Conservation (phyloP, 1,284 basidiomycete genomes). For the Vanrija sp. region DNA sequence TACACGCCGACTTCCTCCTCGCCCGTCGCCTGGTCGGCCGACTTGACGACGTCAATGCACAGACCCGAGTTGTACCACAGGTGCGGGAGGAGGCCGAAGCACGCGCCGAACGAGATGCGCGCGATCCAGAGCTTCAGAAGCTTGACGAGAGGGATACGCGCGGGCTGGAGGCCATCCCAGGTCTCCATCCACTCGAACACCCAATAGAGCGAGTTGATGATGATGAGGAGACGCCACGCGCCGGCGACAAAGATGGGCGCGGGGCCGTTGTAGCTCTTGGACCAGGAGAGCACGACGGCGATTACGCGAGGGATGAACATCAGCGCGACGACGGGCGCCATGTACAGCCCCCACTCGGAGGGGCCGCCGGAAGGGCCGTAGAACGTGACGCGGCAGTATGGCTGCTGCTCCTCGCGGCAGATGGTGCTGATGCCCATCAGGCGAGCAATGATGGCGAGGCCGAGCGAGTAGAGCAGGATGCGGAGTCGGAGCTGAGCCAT, state of each 20-base stretch:
- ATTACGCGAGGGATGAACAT: conserved; percentile 58
- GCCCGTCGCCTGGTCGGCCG: conserved; percentile 34
- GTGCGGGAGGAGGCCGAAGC: conserved; percentile 56
- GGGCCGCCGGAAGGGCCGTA: conserved; percentile 62
- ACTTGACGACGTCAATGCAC: conserved; percentile 61
- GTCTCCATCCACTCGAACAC: conserved; percentile 69
- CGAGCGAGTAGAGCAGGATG: conserved; percentile 64
- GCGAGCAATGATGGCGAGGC: conserved; percentile 68
- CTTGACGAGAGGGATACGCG: conserved; percentile 51
- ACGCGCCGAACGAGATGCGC: conserved; percentile 56
- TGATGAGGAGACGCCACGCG: conserved; percentile 58
- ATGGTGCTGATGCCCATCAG: conserved; percentile 72
- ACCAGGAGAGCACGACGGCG: conserved; percentile 60
- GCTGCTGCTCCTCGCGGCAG: conserved; percentile 92
- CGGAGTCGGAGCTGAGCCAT: conserved; percentile 66
- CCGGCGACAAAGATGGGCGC: conserved; percentile 62
- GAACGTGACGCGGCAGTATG: conserved; percentile 79
- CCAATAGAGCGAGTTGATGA: conserved; percentile 67
- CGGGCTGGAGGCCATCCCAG: conserved; percentile 38
- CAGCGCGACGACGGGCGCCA: conserved; percentile 58
- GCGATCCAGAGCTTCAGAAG: conserved; percentile 61
- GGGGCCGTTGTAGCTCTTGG: conserved; percentile 68
- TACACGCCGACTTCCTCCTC: conserved; percentile 62
- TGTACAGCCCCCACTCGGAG: conserved; percentile 58
- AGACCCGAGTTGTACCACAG: conserved; percentile 69